Evolutionary conservation across 2,329 filamentous ascomycete genomes (phyloP).

Genomic region (Stylonectria norvegica): DNA sequence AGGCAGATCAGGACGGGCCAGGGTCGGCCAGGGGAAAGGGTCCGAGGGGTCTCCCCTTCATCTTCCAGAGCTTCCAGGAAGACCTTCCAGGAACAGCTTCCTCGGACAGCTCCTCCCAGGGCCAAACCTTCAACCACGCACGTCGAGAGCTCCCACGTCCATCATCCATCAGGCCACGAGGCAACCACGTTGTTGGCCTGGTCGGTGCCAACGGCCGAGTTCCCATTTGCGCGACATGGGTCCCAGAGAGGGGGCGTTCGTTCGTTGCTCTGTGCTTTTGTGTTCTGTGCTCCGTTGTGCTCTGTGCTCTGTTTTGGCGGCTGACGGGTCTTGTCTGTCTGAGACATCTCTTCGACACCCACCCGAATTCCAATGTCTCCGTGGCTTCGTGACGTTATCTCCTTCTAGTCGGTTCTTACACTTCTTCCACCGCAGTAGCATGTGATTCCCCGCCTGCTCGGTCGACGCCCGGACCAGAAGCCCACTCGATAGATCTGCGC

Average conservation of each 20-base stretch:
- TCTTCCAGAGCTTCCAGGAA: no score
- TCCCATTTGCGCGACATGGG: not conserved
- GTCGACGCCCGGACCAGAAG: not conserved
- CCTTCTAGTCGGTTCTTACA: no score
- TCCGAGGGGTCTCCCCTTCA: no score
- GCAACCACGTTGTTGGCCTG: slow-evolving; percentile 7
- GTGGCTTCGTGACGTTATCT: not conserved
- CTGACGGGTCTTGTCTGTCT: not conserved
- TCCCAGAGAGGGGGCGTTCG: not conserved
- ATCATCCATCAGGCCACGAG: slow-evolving; percentile 6
- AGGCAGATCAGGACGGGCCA: not conserved
- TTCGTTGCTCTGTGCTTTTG: no score
- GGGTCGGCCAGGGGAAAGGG: slow-evolving; percentile 5
- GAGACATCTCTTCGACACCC: not conserved
- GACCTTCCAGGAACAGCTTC: no score
- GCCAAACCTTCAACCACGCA: no score
- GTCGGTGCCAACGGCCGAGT: not conserved
- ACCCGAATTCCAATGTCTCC: not conserved
- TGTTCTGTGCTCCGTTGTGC: no score
- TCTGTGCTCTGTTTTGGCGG: not conserved
- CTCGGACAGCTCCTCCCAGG: no score
- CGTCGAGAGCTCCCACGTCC: not conserved
- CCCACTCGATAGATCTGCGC: not conserved
- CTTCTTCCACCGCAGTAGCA: no score
- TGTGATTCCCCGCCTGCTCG: not conserved